Evolutionary conservation across 2,329 filamentous ascomycete genomes (phyloP).

Genomic region (Pseudogymnoascus sp.): DNA sequence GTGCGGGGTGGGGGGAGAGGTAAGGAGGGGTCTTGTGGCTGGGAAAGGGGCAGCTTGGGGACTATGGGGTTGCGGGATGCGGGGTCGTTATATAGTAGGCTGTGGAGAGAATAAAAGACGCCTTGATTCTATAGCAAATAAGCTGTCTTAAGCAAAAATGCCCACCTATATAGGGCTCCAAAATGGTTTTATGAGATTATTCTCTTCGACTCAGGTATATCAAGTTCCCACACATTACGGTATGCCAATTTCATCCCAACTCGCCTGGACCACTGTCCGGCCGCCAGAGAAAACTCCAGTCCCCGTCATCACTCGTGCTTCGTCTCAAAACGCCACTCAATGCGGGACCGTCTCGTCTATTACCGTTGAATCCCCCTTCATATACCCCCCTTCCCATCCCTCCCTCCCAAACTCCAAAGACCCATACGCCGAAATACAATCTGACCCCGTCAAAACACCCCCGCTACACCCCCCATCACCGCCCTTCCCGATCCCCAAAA

Average conservation of each 20-base stretch:
- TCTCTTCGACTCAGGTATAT: no score
- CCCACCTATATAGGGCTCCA: not conserved
- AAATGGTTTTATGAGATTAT: not conserved
- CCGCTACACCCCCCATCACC: not conserved
- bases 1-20: not conserved
- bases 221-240: not conserved
- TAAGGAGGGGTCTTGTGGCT: not conserved
- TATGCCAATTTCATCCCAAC: not conserved
- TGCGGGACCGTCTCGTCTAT: not conserved
- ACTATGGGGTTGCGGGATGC: not conserved
- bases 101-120: not conserved
- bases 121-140: not conserved
- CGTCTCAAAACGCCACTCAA: not conserved
- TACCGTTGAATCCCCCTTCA: not conserved
- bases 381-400: not conserved
- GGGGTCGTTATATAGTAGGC: not conserved
- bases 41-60: not conserved
- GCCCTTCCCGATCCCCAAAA: constrained; percentile 14
- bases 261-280: not conserved
- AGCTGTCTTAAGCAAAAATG: no score
- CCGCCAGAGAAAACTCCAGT: not conserved
- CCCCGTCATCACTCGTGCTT: not conserved
- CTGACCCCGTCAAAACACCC: not conserved
- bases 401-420: not conserved
- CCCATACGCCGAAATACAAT: not conserved